Conservation (phyloP, 148 eudicot species). For the Cornus controversa region DNA sequence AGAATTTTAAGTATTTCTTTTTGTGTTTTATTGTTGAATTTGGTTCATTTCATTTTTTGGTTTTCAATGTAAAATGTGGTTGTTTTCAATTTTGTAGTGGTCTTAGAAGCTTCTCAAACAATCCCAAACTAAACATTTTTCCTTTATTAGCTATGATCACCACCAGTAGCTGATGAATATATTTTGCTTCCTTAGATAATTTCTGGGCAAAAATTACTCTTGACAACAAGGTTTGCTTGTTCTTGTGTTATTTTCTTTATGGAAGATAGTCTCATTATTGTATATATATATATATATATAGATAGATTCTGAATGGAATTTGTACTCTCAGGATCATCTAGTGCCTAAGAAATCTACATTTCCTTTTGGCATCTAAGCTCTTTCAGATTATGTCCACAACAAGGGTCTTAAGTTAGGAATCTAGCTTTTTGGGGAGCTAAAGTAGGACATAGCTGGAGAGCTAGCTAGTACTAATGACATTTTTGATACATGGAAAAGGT, state of each 20-base stretch:
- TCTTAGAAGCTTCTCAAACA: too few relatives aligned
- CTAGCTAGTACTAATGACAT: conserved; percentile 81
- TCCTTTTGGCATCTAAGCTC: conserved; percentile 81
- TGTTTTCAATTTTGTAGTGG: too few relatives aligned
- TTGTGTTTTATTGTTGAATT: too few relatives aligned
- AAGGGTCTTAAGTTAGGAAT: conserved; percentile 54
- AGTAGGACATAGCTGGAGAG: conserved; percentile 90
- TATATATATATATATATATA: too few relatives aligned
- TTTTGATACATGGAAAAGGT: conserved; percentile 56
- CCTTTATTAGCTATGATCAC: too few relatives aligned
- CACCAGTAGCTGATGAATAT: background rate
- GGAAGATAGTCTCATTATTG: too few relatives aligned
- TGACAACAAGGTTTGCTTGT: conserved; percentile 47
- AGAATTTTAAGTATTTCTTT: too few relatives aligned
- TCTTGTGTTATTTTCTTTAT: background rate
- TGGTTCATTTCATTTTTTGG: too few relatives aligned
- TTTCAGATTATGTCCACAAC: conserved; percentile 81
- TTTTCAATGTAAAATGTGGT: too few relatives aligned
- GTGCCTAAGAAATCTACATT: conserved; percentile 61
- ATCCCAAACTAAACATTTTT: too few relatives aligned
- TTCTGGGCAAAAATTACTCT: conserved; percentile 81
- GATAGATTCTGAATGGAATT: background rate
- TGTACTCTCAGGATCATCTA: conserved; percentile 49
- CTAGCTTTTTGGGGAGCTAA: conserved; percentile 71
- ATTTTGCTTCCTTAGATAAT: conserved; percentile 61